Percentiles rank a stretch among this genome's conserved stretches.
Conservation (phyloP, 768 basidiomycete species). For the Hirschioporus abietinus region DNA sequence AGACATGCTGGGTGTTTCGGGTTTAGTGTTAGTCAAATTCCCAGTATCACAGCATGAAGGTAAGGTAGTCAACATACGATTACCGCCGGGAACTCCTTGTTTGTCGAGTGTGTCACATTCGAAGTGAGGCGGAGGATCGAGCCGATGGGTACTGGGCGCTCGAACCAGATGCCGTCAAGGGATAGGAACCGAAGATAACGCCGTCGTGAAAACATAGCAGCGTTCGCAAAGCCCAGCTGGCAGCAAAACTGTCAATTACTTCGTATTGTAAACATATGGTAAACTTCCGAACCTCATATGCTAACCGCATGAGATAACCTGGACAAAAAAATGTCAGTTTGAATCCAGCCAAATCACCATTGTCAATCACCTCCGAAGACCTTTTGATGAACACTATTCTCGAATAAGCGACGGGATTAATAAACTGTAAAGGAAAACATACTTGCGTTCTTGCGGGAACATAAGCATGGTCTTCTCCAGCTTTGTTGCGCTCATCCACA, state of each 20-base stretch:
- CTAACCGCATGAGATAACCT: constrained; percentile 58
- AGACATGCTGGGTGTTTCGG: constrained; percentile 47
- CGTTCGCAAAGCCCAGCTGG: constrained; percentile 70
- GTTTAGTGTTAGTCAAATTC: not conserved
- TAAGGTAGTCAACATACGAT: constrained; percentile 44
- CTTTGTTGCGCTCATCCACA: constrained; percentile 72
- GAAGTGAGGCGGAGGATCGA: constrained; percentile 73
- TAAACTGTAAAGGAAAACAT: constrained; percentile 20
- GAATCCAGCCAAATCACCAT: not conserved
- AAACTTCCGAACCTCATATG: constrained; percentile 49
- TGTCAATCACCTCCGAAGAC: constrained; percentile 61
- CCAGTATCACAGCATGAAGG: not conserved
- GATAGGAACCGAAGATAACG: constrained; percentile 63
- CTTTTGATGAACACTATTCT: constrained; percentile 67
- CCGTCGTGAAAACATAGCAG: constrained; percentile 61
- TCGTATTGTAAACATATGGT: not conserved
- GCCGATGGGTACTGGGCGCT: constrained; percentile 77
- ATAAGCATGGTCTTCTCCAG: constrained; percentile 68
- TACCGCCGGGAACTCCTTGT: constrained; percentile 45
- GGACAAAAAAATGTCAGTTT: not conserved
- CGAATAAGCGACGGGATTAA: constrained; percentile 4
- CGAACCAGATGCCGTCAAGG: constrained; percentile 75
- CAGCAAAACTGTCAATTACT: constrained; percentile 3
- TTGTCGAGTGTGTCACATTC: constrained; percentile 55
- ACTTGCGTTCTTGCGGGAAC: constrained; percentile 87